These are phyloP conservation scores for Lyophyllum atratum DNA, from an alignment of 768 basidiomycete species.

Conservation along the genomic window DNA sequence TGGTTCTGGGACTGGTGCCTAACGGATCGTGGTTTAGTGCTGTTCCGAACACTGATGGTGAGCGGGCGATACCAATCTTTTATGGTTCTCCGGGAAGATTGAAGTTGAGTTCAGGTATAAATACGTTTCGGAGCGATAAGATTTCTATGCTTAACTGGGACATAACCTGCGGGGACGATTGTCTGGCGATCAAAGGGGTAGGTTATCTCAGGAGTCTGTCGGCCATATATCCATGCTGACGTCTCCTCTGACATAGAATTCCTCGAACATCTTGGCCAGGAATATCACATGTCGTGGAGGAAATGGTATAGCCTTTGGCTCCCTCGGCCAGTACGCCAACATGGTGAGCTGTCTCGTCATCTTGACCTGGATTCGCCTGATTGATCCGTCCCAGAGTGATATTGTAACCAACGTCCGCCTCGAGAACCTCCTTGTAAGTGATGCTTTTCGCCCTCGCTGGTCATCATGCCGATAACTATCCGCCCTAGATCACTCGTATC, in stretches of 20 bases:
- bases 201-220: slow-evolving; percentile 13
- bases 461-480: neutral
- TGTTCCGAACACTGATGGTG: slow-evolving; percentile 64
- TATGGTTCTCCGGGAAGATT: neutral
- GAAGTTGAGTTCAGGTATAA: slow-evolving; percentile 39
- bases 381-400: slow-evolving; percentile 40
- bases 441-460: neutral
- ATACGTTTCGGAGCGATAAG: slow-evolving; percentile 54
- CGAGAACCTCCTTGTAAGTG: slow-evolving; percentile 44
- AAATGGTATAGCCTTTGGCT: slow-evolving; percentile 62
- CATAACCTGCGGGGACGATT: slow-evolving; percentile 65
- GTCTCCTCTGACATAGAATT: slow-evolving; percentile 36
- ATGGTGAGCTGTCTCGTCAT: slow-evolving; percentile 33
- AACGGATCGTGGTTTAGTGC: slow-evolving; percentile 30
- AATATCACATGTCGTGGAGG: slow-evolving; percentile 59
- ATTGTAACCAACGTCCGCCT: slow-evolving; percentile 53
- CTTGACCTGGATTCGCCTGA: neutral
- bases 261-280: slow-evolving; percentile 48
- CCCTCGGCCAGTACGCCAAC: slow-evolving; percentile 57
- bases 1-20: neutral
- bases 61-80: neutral
- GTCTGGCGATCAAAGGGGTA: slow-evolving; percentile 65
- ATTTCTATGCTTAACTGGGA: slow-evolving; percentile 57
- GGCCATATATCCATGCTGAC: neutral
- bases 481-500: slow-evolving; percentile 45